Base-by-base conservation (phyloP, 2,329 filamentous ascomycete species). In the Xylaria sp. region DNA sequence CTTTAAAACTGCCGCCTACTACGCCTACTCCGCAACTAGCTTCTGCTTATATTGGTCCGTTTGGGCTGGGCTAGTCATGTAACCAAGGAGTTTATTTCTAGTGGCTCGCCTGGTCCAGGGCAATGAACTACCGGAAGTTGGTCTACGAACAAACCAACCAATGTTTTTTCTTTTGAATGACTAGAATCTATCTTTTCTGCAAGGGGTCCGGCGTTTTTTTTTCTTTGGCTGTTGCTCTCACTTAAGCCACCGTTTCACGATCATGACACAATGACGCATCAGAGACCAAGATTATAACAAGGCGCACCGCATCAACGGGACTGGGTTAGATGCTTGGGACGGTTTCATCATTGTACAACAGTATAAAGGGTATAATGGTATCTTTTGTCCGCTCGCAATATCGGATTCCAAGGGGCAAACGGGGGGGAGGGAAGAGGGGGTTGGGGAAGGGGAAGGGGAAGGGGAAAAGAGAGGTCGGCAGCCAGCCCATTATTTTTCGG, bases 1-100 rank as follows among this genome's bases (percentile, higher is more conserved):
- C 89, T 96, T 71, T 97, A 85, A 68, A 57, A 10, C 40, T 51
- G 37, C 46, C 35, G 52, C 59, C 54, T 37, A 21, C 31, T 41
- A 17, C 43, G 56, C 38, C 54, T 27, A 37, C 51, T 58, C 60
- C 43, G 49, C 61, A 47, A 62, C 48, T 48, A 60, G 43, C 58
- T 54, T 33, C 56, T 51, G 21, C 41, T 51, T n/a, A 13, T 19
- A 31, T 40, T 54, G 38, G 25, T 29, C 11, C 27, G 17, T 43
- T 35, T 23, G 33, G 15, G 52, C 35, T 41, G 27, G 48, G 29
- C 44, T 29, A 19, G 35, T 58, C 37, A 47, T 46, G 44, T 55
- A 48, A 51, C 17, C 40, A 33, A 44, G 46, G 19, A 31, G 27
- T 23, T 25, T 17, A 7, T 37, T 15, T 41, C n/a, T n/a, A 23